Conservation (phyloP, 2,329 filamentous ascomycete genomes). For the Conoideocrella luteorostrata region DNA sequence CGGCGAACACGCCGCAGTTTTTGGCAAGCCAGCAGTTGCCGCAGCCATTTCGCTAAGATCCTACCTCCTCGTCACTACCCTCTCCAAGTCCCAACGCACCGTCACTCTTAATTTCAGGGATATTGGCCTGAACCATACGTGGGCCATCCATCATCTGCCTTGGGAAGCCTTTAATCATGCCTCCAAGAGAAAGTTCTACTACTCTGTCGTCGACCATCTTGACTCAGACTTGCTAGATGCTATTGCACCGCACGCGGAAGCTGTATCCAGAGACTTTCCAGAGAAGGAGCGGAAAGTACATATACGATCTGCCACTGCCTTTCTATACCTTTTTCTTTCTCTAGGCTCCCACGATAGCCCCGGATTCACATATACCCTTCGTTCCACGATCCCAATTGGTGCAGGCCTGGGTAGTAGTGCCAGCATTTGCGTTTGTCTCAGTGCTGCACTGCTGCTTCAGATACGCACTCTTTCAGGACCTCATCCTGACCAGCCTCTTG, state of each 20-base stretch:
- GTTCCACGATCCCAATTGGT: slow-evolving; percentile 13
- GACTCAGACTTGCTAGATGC: not conserved
- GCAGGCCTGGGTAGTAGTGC: slow-evolving; percentile 13
- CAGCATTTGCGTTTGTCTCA: slow-evolving; percentile 13
- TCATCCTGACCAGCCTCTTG: slow-evolving; percentile 8
- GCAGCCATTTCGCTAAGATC: slow-evolving; percentile 14
- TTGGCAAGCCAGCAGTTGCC: slow-evolving; percentile 13
- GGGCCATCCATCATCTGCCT: slow-evolving; percentile 11
- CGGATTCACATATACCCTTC: not conserved
- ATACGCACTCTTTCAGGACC: slow-evolving; percentile 7
- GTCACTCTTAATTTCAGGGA: slow-evolving; percentile 12
- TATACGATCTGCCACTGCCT: not conserved
- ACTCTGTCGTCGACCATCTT: not conserved
- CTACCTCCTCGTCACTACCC: slow-evolving; percentile 12
- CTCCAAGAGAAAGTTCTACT: not conserved
- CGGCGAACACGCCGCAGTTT: slow-evolving; percentile 13
- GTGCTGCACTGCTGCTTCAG: slow-evolving; percentile 12
- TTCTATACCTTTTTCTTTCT: not conserved
- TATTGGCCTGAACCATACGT: slow-evolving; percentile 11
- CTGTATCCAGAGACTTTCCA: not conserved
- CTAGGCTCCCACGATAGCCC: not conserved
- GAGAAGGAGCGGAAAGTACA: not conserved
- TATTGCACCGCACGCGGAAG: not conserved
- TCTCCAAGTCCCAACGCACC: slow-evolving; percentile 9
- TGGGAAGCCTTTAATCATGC: not conserved